Evolutionary conservation across 768 basidiomycete genomes (phyloP).

Genomic region (Panaeolus cyanescens): DNA sequence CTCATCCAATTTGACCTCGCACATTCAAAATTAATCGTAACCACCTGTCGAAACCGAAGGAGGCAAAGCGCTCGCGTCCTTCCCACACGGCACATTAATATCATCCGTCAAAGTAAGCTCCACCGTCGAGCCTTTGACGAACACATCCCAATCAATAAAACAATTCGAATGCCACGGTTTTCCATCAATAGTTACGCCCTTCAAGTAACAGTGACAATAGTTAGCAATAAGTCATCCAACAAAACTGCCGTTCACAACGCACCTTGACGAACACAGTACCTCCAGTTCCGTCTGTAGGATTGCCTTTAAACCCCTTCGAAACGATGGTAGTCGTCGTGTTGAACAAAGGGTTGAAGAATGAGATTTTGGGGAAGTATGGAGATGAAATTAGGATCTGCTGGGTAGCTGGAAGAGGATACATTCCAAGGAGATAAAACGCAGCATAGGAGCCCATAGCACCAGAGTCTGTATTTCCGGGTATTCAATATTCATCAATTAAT

Average conservation of each 20-base stretch:
- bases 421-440: slow-evolving; percentile 56
- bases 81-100: slow-evolving; percentile 54
- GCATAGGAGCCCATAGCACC: slow-evolving; percentile 69
- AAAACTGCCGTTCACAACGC: slow-evolving; percentile 5
- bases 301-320: slow-evolving; percentile 50
- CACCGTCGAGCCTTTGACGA: slow-evolving; percentile 50
- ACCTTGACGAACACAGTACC: slow-evolving; percentile 63
- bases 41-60: slow-evolving; percentile 70
- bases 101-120: slow-evolving; percentile 58
- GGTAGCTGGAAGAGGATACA: slow-evolving; percentile 68
- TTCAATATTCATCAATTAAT: slow-evolving; percentile 7
- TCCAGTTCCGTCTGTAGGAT: slow-evolving; percentile 51
- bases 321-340: slow-evolving; percentile 59
- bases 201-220: background rate
- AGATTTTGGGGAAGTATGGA: slow-evolving; percentile 60
- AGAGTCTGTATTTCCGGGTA: slow-evolving; percentile 17
- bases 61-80: slow-evolving; percentile 45
- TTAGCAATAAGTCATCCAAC: background rate
- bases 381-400: slow-evolving; percentile 60
- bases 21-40: slow-evolving; percentile 36
- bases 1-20: no score
- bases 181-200: slow-evolving; percentile 63
- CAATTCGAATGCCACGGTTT: slow-evolving; percentile 62
- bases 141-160: slow-evolving; percentile 69
- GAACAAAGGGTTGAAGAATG: slow-evolving; percentile 61